Base-by-base conservation (phyloP, 768 basidiomycete genomes). In the Cantharellus anzutake region DNA sequence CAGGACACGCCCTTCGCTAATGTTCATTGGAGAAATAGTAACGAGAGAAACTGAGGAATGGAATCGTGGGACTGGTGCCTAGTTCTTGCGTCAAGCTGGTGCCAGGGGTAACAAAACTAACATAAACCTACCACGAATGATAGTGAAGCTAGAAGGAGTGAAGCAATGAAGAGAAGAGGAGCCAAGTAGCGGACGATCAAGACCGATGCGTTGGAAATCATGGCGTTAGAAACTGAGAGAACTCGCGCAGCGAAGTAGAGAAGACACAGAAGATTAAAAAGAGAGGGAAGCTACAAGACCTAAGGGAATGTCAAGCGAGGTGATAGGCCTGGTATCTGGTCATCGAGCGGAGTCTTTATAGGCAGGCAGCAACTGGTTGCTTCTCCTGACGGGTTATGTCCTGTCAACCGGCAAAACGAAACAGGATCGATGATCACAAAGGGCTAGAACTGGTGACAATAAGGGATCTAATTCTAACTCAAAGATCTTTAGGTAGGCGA, bases 121-220 rank as follows among this genome's bases (percentile, higher is more conserved):
- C 7, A 11, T 7, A 7, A 11, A 55, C 52, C 38, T 0, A 86
- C 78, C n/a, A 86, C 71, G 62, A 78, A 84, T 3, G 80, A 76
- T 63, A 89, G 78, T 2, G 86, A 66, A 2, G 79, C 73, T 48
- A 89, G 78, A 41, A 88, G 64, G 56, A 83, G 71, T 5, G 84
- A 77, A 3, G 84, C 79, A 50, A 87, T 71, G 62, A 79, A 75
- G 56, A 88, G 71, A 3, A 84, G 34, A 34, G 84, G 83, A 2
- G 84, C 75, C 57, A 88, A 74, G 66, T 82, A 86, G 58, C 84
- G 73, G 58, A 77, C 80, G 64, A 79, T 72, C 59, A 78, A 76
- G 74, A 81, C 86, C 11, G 84, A 82, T 48, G 86, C 74, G 64
- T 78, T 77, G 62, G 80, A 72, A 66, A 88, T 80, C 86, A 87